These are phyloP conservation scores for Fusarium coffeatum DNA, from an alignment of 2,329 filamentous ascomycete genomes.

Conservation along the genomic window DNA sequence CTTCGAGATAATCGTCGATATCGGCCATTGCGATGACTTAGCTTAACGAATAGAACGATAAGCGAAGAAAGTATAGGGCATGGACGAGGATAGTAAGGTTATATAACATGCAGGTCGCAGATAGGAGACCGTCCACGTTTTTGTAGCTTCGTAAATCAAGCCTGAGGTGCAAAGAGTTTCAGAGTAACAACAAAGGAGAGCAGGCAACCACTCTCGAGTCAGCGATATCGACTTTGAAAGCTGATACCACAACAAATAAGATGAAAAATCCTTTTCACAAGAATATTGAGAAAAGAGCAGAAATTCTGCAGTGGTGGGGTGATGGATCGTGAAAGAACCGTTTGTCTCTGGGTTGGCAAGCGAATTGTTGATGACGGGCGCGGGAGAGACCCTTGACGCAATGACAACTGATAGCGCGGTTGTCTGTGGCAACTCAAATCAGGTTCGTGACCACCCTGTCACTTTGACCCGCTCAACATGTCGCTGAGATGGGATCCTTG, in stretches of 20 bases:
- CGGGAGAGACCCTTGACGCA: constrained; percentile 50
- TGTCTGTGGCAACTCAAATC: constrained; percentile 56
- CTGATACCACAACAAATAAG: neutral
- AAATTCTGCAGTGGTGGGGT: constrained; percentile 33
- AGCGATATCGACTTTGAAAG: neutral
- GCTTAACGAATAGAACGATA: constrained; percentile 20
- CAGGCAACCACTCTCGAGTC: constrained; percentile 11
- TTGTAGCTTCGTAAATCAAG: constrained; percentile 17
- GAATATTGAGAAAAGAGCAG: constrained; percentile 1
- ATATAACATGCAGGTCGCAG: constrained; percentile 34
- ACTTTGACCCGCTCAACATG: constrained; percentile 35
- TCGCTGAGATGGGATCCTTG: neutral
- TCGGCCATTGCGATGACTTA: constrained; percentile 64
- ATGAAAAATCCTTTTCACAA: constrained; percentile 5
- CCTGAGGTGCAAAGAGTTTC: neutral
- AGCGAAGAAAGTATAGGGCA: constrained; percentile 12
- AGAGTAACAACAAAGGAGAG: constrained; percentile 31
- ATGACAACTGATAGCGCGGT: constrained; percentile 47
- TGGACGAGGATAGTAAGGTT: constrained; percentile 25
- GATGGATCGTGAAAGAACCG: constrained; percentile 35
- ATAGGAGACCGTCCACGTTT: constrained; percentile 25
- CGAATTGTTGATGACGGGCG: constrained; percentile 42
- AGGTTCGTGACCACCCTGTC: constrained; percentile 34
- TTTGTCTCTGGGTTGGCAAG: constrained; percentile 34
- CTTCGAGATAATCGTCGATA: constrained; percentile 85